These are phyloP conservation scores for Tylopilus subfusipes DNA, from an alignment of 768 basidiomycete species.

Conservation along the genomic window DNA sequence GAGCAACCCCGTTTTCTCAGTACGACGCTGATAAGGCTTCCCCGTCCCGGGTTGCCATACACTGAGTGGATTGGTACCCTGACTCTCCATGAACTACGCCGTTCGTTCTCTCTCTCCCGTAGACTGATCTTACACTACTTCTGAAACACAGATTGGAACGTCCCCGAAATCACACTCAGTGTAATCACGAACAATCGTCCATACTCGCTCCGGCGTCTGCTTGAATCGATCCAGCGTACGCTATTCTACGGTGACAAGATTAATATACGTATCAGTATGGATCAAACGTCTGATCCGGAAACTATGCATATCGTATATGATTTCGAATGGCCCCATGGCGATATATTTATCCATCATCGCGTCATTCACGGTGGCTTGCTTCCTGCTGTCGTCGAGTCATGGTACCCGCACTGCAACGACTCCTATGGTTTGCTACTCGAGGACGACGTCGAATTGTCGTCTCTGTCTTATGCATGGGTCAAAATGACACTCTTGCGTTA, in stretches of 20 bases:
- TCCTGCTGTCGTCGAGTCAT: conserved; percentile 82
- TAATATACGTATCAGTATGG: conserved; percentile 67
- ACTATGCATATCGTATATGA: conserved; percentile 52
- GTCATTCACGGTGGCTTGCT: conserved; percentile 78
- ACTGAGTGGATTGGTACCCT: conserved; percentile 63
- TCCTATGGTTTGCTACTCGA: conserved; percentile 79
- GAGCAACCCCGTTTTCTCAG: conserved; percentile 22
- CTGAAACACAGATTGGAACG: conserved; percentile 62
- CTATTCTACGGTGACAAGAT: conserved; percentile 68
- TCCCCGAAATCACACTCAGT: conserved; percentile 62
- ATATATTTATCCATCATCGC: conserved; percentile 61
- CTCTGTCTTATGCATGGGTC: conserved; percentile 80
- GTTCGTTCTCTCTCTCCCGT: conserved; percentile 14
- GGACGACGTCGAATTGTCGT: conserved; percentile 84
- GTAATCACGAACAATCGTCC: conserved; percentile 80
- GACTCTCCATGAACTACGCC: conserved; percentile 44
- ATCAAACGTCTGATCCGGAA: conserved; percentile 64
- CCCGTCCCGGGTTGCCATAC: conserved; percentile 46
- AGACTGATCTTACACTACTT: conserved; percentile 1
- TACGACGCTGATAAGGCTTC: conserved; percentile 41
- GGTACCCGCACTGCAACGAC: conserved; percentile 75
- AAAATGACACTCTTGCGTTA: conserved; percentile 80
- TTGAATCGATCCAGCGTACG: conserved; percentile 55
- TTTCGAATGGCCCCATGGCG: conserved; percentile 60
- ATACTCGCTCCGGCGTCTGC: conserved; percentile 61